phyloP scores from a whole-genome alignment of 192 early-diverging fungal genomes.

The Rhizophagus prolifer region DNA sequence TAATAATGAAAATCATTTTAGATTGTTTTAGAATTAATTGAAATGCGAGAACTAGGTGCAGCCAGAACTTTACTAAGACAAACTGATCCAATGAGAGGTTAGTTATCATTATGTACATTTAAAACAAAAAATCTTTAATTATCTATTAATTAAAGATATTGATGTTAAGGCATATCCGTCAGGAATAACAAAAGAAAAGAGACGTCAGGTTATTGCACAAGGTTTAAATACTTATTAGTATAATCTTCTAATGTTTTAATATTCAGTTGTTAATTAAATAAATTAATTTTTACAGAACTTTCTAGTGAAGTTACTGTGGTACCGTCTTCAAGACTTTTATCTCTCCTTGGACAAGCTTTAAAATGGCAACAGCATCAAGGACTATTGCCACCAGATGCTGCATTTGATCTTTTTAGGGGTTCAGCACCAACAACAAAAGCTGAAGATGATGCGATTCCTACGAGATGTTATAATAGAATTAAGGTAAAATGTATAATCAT shows the following conservation, averaged over 20 bases:
- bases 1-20: constrained; percentile 29
- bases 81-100: constrained; percentile 85
- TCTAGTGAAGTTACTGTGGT: constrained; percentile 69
- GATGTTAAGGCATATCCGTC: constrained; percentile 58
- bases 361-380: constrained; percentile 90
- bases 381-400: constrained; percentile 63
- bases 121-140: neutral
- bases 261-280: neutral
- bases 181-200: constrained; percentile 65
- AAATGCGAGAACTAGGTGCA: constrained; percentile 77
- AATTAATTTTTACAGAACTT: constrained; percentile 36
- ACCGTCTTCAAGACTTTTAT: constrained; percentile 75
- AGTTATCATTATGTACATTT: neutral
- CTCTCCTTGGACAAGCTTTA: constrained; percentile 81
- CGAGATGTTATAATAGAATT: constrained; percentile 72
- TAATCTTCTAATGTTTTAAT: neutral
- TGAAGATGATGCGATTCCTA: constrained; percentile 74
- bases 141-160: neutral
- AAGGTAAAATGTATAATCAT: constrained; percentile 53
- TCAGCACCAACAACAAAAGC: constrained; percentile 56
- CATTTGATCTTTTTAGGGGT: constrained; percentile 83
- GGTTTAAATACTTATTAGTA: constrained; percentile 33
- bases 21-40: constrained; percentile 86
- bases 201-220: constrained; percentile 74
- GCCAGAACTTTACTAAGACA: constrained; percentile 83